Conservation (phyloP, 441 rosid species). For the Eruca vesicaria region DNA sequence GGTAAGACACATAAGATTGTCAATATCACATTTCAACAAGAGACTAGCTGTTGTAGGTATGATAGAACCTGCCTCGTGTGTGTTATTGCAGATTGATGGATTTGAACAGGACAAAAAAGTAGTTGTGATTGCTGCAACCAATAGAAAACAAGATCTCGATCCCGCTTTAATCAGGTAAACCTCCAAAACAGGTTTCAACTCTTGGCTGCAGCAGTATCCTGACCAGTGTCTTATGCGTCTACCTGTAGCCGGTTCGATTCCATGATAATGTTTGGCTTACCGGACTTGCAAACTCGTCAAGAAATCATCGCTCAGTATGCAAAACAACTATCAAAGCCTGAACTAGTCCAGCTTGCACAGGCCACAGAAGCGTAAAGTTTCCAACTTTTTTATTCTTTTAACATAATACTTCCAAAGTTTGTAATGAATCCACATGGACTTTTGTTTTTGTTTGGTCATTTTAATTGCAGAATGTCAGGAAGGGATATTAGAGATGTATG, state of each 20-base stretch:
- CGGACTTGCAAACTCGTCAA: slow-evolving; percentile 66
- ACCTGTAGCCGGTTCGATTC: slow-evolving; percentile 83
- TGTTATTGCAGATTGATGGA: slow-evolving; percentile 73
- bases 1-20: slow-evolving; percentile 40
- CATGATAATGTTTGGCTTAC: slow-evolving; percentile 74
- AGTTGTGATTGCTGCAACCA: slow-evolving; percentile 89
- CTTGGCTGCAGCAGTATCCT: not conserved
- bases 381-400: not conserved
- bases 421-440: not conserved
- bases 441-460: not conserved
- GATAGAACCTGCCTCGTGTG: not conserved
- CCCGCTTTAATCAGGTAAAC: slow-evolving; percentile 78
- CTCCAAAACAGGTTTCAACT: not conserved
- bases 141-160: slow-evolving; percentile 93
- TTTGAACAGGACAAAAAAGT: slow-evolving; percentile 93
- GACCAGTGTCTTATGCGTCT: slow-evolving; percentile 19
- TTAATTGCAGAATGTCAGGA: slow-evolving; percentile 90
- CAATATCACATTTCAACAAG: not conserved
- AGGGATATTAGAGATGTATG: slow-evolving; percentile 88
- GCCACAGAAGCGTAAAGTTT: slow-evolving; percentile 54
- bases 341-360: slow-evolving; percentile 61
- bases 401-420: not conserved
- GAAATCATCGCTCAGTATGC: slow-evolving; percentile 84
- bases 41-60: not conserved
- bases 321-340: slow-evolving; percentile 72